These are phyloP conservation scores for Rhazya stricta DNA, from an alignment of 257 asterid genomes.

Conservation along the genomic window DNA sequence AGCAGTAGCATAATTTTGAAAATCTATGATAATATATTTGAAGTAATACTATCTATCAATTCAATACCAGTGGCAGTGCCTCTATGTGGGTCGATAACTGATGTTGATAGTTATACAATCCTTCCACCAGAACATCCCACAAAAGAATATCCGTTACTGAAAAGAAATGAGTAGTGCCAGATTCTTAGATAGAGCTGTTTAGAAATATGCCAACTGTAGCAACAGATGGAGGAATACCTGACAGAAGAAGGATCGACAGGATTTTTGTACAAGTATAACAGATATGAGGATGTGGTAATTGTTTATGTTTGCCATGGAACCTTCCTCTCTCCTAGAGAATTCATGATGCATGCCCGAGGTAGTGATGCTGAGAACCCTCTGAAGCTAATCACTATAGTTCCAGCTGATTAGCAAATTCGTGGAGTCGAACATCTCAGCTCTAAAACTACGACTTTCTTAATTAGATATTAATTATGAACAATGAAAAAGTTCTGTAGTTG, in stretches of 20 bases:
- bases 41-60: too few relatives aligned
- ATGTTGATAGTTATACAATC: too few relatives aligned
- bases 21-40: too few relatives aligned
- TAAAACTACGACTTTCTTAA: too few relatives aligned
- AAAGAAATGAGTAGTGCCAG: not conserved
- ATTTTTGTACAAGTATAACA: conserved; percentile 11
- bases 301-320: conserved; percentile 26
- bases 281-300: conserved; percentile 12
- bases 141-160: not conserved
- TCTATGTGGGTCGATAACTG: not conserved
- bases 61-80: not conserved
- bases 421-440: too few relatives aligned
- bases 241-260: conserved; percentile 19
- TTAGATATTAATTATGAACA: too few relatives aligned
- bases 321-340: conserved; percentile 19
- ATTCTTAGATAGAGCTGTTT: not conserved
- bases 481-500: too few relatives aligned
- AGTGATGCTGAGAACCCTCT: conserved; percentile 12
- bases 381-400: not conserved
- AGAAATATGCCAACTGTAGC: conserved; percentile 23
- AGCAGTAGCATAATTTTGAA: too few relatives aligned
- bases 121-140: not conserved
- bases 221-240: conserved; percentile 12
- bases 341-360: conserved; percentile 28
- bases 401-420: too few relatives aligned